Percentiles rank a stretch among this genome's conserved stretches.
phyloP scores from a whole-genome alignment of 2,329 filamentous ascomycete species.

The Mycocentrospora acerina region DNA sequence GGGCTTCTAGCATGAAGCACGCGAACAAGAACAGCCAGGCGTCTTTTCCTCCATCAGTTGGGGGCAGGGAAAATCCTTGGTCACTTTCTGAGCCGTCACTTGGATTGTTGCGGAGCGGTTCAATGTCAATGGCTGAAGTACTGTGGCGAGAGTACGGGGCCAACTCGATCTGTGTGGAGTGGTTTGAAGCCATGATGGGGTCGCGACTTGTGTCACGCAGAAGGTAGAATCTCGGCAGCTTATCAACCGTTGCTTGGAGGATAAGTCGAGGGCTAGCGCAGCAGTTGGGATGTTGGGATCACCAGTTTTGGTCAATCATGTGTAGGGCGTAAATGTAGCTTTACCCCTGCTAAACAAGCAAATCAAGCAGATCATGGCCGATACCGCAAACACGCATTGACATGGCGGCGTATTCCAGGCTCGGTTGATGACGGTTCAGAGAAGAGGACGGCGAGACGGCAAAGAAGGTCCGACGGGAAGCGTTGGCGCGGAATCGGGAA shows the following conservation, averaged over 20 bases:
- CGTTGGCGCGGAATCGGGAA: neutral
- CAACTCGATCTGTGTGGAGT: constrained; percentile 15
- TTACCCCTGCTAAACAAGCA: too few relatives aligned
- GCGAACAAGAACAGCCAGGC: constrained; percentile 32
- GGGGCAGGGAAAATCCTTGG: constrained; percentile 24
- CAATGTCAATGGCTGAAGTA: constrained; percentile 14
- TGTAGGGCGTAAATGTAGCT: too few relatives aligned
- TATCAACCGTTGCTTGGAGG: too few relatives aligned
- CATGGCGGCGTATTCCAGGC: too few relatives aligned
- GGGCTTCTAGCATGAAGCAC: constrained; percentile 55
- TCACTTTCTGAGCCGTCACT: constrained; percentile 20
- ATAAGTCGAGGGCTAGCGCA: too few relatives aligned
- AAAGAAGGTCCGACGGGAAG: neutral
- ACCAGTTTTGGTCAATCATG: too few relatives aligned
- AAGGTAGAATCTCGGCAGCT: too few relatives aligned
- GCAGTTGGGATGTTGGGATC: too few relatives aligned
- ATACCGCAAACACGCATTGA: too few relatives aligned
- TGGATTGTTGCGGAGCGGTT: constrained; percentile 13
- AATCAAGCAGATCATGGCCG: too few relatives aligned
- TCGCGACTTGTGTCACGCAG: neutral
- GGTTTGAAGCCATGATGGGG: constrained; percentile 17
- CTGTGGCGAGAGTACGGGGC: constrained; percentile 11
- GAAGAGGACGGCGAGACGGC: neutral
- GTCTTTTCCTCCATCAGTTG: constrained; percentile 32
- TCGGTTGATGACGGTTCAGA: neutral